Base-by-base conservation (phyloP, 2,329 filamentous ascomycete species). In the Juglanconis sp. region DNA sequence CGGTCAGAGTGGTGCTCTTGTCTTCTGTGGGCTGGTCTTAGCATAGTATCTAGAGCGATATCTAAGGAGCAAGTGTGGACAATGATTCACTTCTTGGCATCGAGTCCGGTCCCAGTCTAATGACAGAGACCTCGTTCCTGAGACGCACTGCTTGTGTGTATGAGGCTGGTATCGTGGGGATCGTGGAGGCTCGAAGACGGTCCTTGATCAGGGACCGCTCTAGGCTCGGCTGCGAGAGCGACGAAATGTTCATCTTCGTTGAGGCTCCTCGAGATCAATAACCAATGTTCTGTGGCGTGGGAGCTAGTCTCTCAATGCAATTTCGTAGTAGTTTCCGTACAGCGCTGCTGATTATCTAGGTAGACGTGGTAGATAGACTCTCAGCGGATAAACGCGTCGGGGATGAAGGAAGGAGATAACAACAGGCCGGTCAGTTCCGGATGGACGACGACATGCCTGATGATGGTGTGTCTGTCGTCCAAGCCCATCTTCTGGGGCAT, bases 171-270 rank as follows among this genome's bases (percentile, higher is more conserved):
- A 42, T 32, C 8, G 56, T 40, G 15, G 36, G 42, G 10, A 15
- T 5, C 9, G 40, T 6, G 24, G 53, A 51, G 35, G 56, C 38
- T 17, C 59, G 52, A 13, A 63, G 56, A 42, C 56, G 35, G 30
- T 56, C 58, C 13, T 54, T 58, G 42, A 64, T 30, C 31, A 64
- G 42, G 36, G 61, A 48, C 49, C 55, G 61, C 36, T 48, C 17
- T 10, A 24, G 17, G 30, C 44, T 17, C 24, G 52, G n/a, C 24
- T 15, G 40, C 13, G 36, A 40, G 17, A n/a, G 17, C 17, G 15
- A 7, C 9, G 49, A 7, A n/a, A 42, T 42, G 40, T 35, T 13
- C 57, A 63, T 60, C 9, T 34, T 50, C 8, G 13, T 17, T n/a
- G 24, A 32, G 8, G 6, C 35, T 32, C 31, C 40, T 38, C 32